Conservation (phyloP, 768 basidiomycete species). For the Russula vinacea region DNA sequence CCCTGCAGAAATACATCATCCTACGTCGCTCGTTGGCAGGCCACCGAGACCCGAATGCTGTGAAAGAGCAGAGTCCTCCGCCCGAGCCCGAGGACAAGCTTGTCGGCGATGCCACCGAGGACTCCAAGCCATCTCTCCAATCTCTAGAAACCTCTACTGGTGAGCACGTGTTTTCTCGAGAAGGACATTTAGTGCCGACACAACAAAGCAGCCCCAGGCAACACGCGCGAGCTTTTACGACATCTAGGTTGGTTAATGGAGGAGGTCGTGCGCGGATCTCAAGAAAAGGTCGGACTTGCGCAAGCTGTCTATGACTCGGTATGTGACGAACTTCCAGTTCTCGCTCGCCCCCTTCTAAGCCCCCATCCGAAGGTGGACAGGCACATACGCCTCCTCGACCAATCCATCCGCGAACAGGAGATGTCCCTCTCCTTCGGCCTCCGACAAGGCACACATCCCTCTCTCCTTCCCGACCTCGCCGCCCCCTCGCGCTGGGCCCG, state of each 20-base stretch:
- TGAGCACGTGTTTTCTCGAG: background rate
- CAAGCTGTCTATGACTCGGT: constrained; percentile 30
- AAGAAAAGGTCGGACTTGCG: constrained; percentile 30
- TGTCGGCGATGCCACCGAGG: background rate
- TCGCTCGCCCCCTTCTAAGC: background rate
- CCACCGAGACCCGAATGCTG: background rate
- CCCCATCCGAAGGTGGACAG: constrained; percentile 58
- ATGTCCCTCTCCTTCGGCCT: constrained; percentile 52
- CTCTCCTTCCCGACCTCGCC: constrained; percentile 60
- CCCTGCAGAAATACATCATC: constrained; percentile 21
- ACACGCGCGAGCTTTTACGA: constrained; percentile 19
- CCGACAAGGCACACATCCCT: constrained; percentile 52
- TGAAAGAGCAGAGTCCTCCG: background rate
- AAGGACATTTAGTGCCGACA: background rate
- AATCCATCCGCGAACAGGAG: constrained; percentile 64
- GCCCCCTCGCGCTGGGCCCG: constrained; percentile 51
- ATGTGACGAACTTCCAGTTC: background rate
- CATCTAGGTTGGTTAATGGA: constrained; percentile 27
- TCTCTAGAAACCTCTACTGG: background rate
- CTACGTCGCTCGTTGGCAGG: constrained; percentile 18
- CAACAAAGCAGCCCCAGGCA: background rate
- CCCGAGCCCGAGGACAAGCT: constrained; percentile 3
- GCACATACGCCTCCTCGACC: constrained; percentile 73
- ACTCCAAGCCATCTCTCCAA: background rate
- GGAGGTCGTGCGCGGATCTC: constrained; percentile 28